Conservation (phyloP, 202 grass and related monocot species). For the Setaria viridis region DNA sequence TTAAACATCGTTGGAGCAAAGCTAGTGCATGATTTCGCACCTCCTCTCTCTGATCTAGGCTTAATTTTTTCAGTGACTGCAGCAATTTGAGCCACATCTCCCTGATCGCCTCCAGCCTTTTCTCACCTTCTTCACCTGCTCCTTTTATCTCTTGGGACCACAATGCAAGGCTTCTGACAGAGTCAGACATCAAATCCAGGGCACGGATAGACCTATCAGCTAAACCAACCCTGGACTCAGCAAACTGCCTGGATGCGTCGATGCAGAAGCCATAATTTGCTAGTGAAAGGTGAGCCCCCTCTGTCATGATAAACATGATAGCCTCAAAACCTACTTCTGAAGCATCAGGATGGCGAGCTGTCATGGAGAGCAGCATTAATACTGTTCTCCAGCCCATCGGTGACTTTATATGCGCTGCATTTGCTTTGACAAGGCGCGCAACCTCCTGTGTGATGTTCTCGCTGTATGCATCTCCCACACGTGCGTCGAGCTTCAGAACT, state of each 20-base stretch:
- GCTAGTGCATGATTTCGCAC: constrained; percentile 88
- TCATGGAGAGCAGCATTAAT: constrained; percentile 88
- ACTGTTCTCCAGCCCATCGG: constrained; percentile 96
- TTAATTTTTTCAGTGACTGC: constrained; percentile 85
- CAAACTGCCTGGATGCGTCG: constrained; percentile 89
- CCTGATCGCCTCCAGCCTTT: constrained; percentile 75
- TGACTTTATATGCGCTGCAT: constrained; percentile 85
- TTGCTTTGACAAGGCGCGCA: constrained; percentile 86
- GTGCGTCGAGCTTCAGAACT: constrained; percentile 92
- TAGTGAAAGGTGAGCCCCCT: constrained; percentile 78
- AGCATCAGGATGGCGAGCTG: constrained; percentile 94
- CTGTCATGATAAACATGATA: constrained; percentile 87
- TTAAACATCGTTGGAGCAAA: constrained; percentile 76
- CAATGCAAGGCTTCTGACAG: constrained; percentile 66
- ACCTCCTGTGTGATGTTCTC: constrained; percentile 97
- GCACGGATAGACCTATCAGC: constrained; percentile 84
- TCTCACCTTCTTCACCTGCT: constrained; percentile 73
- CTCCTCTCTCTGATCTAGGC: constrained; percentile 94
- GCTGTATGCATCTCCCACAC: constrained; percentile 96
- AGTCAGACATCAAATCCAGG: constrained; percentile 86
- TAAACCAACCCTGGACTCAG: constrained; percentile 80
- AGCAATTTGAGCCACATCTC: constrained; percentile 97
- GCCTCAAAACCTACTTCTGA: constrained; percentile 90
- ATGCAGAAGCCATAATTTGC: constrained; percentile 88
- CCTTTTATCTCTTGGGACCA: constrained; percentile 82